phyloP scores from a whole-genome alignment of 441 rosid genomes.

The Jatropha multifida region DNA sequence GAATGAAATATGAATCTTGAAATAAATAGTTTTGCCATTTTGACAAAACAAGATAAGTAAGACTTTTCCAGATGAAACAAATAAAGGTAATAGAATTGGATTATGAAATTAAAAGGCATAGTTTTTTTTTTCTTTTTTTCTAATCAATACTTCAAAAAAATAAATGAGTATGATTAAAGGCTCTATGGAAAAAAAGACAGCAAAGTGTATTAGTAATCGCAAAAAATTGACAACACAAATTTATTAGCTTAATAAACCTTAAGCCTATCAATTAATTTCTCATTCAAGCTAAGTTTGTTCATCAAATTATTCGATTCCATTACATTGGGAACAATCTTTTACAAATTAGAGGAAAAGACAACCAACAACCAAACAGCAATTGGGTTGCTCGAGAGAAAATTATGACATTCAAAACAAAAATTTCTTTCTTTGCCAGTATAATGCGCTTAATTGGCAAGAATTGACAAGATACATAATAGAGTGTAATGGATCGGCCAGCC shows the following conservation, averaged over 20 bases:
- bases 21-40: no score
- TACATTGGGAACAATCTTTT: not conserved
- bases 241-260: not conserved
- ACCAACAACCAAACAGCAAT: slow-evolving; percentile 5
- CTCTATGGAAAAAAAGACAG: no score
- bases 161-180: no score
- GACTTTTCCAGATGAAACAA: not conserved
- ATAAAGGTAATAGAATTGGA: not conserved
- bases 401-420: not conserved
- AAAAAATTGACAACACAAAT: no score
- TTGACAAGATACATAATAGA: not conserved
- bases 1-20: not conserved
- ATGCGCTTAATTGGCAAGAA: not conserved
- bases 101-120: no score
- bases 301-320: not conserved
- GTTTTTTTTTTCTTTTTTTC: no score
- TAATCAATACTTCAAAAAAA: no score
- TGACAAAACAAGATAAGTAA: not conserved
- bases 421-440: not conserved
- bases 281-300: not conserved
- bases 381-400: not conserved
- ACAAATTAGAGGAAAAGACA: not conserved
- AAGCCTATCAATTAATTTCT: not conserved
- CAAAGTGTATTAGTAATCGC: no score
- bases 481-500: not conserved